Evolutionary conservation across 441 rosid species (phyloP).

Genomic region (Gossypium schwendimanii): DNA sequence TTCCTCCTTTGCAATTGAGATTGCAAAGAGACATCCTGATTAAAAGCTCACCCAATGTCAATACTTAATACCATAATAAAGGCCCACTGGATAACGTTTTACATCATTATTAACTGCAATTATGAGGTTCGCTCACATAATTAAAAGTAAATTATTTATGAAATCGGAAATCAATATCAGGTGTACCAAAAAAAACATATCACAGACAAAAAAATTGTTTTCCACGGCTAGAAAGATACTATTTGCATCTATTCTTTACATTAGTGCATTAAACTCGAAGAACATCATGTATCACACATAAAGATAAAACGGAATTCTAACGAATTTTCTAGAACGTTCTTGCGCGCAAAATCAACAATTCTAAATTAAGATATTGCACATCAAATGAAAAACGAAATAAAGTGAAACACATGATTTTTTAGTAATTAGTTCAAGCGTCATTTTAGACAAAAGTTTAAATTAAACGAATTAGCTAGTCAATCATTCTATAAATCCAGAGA

Average conservation of each 20-base stretch:
- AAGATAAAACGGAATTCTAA: background rate
- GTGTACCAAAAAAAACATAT: background rate
- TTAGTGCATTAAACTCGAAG: no score
- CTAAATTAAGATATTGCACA: background rate
- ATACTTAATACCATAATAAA: background rate
- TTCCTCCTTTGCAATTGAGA: slow-evolving; percentile 81
- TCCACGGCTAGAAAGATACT: no score
- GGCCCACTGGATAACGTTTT: no score
- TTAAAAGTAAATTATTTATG: background rate
- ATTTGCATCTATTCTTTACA: no score
- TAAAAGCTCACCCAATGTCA: slow-evolving; percentile 1
- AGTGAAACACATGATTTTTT: background rate
- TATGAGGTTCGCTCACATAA: background rate
- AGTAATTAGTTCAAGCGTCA: background rate
- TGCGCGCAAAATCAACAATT: background rate
- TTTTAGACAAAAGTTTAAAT: background rate
- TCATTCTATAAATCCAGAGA: background rate
- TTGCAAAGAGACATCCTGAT: slow-evolving; percentile 57
- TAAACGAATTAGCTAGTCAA: background rate
- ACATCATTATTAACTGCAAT: background rate
- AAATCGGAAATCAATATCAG: background rate
- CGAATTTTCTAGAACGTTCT: slow-evolving; percentile 5
- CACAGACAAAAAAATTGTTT: no score
- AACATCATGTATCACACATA: background rate
- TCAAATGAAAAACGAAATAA: background rate